Evolutionary conservation across 305 asterid genomes (phyloP).

Genomic region (Lippia alba): DNA sequence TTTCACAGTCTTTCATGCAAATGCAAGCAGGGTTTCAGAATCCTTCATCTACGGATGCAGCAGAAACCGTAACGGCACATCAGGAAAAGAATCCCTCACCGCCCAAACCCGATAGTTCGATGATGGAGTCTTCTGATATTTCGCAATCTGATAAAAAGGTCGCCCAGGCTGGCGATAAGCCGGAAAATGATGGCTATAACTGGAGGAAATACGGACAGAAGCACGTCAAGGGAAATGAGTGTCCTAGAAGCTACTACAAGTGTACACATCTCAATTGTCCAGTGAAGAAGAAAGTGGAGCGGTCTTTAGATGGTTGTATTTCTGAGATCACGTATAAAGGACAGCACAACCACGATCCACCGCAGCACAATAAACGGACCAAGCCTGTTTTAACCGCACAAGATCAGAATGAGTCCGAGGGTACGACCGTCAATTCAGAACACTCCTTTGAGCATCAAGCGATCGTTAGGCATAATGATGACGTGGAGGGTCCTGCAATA

Average conservation of each 20-base stretch:
- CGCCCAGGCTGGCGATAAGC: constrained; percentile 53
- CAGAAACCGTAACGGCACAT: constrained; percentile 25
- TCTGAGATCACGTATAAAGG: constrained; percentile 82
- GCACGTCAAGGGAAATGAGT: constrained; percentile 78
- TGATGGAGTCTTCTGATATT: constrained; percentile 46
- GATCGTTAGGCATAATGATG: constrained; percentile 36
- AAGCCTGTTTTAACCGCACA: constrained; percentile 31
- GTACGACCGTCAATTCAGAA: constrained; percentile 38
- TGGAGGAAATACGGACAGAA: constrained; percentile 98
- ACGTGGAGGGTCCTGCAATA: constrained; percentile 40
- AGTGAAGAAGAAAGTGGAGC: constrained; percentile 83
- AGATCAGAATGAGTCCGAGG: constrained; percentile 42
- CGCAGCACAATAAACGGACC: constrained; percentile 51
- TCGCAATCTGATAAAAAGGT: constrained; percentile 51
- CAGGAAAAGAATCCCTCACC: constrained; percentile 34
- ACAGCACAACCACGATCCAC: constrained; percentile 77
- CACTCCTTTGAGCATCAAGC: constrained; percentile 42
- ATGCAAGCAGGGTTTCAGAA: constrained; percentile 61
- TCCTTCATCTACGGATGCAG: constrained; percentile 36
- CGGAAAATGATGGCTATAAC: constrained; percentile 83
- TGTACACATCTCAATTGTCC: constrained; percentile 69
- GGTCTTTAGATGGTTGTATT: constrained; percentile 61
- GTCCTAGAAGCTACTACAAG: constrained; percentile 86
- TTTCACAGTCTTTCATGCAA: constrained; percentile 63
- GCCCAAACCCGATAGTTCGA: constrained; percentile 41